These are phyloP conservation scores for Panicum virgatum DNA, from an alignment of 202 grass and related monocot species.

Conservation along the genomic window DNA sequence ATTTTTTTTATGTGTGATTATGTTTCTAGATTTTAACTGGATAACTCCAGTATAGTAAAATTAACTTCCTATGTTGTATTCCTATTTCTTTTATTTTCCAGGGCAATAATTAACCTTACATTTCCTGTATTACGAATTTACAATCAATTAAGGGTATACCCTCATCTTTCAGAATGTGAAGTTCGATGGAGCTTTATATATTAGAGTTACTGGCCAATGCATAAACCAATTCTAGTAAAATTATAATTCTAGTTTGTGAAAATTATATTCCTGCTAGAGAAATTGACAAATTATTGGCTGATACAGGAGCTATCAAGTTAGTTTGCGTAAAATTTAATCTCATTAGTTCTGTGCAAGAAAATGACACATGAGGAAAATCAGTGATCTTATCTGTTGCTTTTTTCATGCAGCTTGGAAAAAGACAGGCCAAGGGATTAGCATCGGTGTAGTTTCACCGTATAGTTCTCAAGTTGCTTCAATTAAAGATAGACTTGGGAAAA, in stretches of 20 bases:
- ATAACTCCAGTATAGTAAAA: background rate
- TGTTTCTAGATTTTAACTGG: background rate
- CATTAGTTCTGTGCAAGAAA: background rate
- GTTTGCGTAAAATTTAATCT: conserved; percentile 11
- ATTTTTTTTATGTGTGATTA: background rate
- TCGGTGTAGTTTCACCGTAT: conserved; percentile 81
- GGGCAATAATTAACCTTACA: background rate
- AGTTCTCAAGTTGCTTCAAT: conserved; percentile 65
- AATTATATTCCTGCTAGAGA: background rate
- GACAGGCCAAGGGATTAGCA: conserved; percentile 40
- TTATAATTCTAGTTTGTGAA: background rate
- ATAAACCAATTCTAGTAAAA: background rate
- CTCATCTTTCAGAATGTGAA: background rate
- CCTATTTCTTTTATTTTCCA: background rate
- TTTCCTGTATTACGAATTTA: background rate
- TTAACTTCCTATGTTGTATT: background rate
- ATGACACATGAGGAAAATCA: background rate
- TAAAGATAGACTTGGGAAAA: conserved; percentile 53
- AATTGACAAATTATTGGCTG: background rate
- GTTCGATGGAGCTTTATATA: background rate
- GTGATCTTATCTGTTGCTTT: conserved; percentile 7
- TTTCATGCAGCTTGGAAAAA: conserved; percentile 49
- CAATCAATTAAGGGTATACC: background rate
- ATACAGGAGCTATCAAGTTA: background rate
- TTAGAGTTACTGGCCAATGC: background rate